These are phyloP conservation scores for Aspergillus awamori DNA, from an alignment of 2,329 filamentous ascomycete genomes.

Conservation along the genomic window DNA sequence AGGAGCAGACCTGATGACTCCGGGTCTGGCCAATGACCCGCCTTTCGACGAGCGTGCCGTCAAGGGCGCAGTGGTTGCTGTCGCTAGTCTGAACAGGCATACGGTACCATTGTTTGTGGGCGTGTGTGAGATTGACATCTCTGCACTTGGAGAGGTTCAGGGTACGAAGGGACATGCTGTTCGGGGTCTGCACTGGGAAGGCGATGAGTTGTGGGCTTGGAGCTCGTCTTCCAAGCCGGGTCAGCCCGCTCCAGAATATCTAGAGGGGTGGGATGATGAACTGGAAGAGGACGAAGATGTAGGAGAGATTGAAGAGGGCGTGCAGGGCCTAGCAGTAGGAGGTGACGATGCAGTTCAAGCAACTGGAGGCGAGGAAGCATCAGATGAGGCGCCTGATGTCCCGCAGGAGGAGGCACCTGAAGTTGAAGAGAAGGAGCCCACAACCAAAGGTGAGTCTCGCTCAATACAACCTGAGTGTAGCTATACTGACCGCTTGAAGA, in stretches of 20 bases:
- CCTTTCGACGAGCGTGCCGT: conserved; percentile 63
- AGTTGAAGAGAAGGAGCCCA: conserved; percentile 54
- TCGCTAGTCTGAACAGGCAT: conserved; percentile 61
- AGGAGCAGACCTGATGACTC: conserved; percentile 70
- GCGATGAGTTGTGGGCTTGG: conserved; percentile 71
- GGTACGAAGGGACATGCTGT: conserved; percentile 68
- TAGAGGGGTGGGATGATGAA: conserved; percentile 54
- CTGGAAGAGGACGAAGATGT: conserved; percentile 34
- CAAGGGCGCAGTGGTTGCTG: conserved; percentile 64
- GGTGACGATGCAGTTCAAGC: conserved; percentile 26
- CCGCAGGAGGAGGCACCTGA: conserved; percentile 32
- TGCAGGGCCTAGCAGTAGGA: conserved; percentile 44
- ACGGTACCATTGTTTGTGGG: conserved; percentile 67
- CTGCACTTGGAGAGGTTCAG: conserved; percentile 56
- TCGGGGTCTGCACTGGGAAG: conserved; percentile 67
- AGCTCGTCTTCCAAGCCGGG: conserved; percentile 58
- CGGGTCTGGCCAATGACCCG: conserved; percentile 65
- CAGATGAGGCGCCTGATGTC: conserved; percentile 27
- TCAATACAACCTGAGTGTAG: background rate
- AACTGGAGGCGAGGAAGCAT: conserved; percentile 18
- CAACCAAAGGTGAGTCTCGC: conserved; percentile 55
- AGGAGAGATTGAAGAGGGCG: conserved; percentile 48
- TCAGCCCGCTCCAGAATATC: conserved; percentile 53
- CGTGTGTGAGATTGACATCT: conserved; percentile 66
- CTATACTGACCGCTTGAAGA: conserved; percentile 49